These are phyloP conservation scores for Onygenales sp. DNA, from an alignment of 2,329 filamentous ascomycete genomes.

Conservation along the genomic window DNA sequence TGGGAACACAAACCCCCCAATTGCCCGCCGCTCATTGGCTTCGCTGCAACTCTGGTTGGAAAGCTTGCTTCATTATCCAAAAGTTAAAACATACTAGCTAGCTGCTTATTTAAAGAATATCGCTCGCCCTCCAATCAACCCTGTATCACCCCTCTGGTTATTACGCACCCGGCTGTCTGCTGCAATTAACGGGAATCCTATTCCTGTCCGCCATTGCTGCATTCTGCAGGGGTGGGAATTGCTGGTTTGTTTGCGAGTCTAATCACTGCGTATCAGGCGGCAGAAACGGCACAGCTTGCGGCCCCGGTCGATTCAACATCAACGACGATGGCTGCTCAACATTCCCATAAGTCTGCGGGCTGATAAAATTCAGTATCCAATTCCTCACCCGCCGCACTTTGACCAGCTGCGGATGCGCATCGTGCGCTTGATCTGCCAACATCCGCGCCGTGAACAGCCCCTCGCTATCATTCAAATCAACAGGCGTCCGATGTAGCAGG, in stretches of 20 bases:
- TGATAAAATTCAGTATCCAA: slow-evolving; percentile 67
- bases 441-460: slow-evolving; percentile 50
- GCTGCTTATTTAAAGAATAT: no score
- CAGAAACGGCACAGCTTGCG: slow-evolving; percentile 14
- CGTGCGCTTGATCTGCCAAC: slow-evolving; percentile 26
- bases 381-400: slow-evolving; percentile 61
- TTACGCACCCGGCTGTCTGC: no score
- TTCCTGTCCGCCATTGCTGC: no score
- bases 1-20: no score
- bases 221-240: no score
- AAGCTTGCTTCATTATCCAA: no score
- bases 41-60: no score
- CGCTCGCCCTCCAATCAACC: no score
- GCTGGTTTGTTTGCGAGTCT: neutral
- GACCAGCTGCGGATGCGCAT: slow-evolving; percentile 42
- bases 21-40: no score
- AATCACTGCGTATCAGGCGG: slow-evolving; percentile 30
- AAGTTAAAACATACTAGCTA: no score
- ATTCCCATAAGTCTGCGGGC: slow-evolving; percentile 16
- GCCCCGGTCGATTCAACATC: neutral
- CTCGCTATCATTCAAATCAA: slow-evolving; percentile 42
- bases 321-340: neutral
- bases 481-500: slow-evolving; percentile 51
- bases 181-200: no score
- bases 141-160: no score